Percentiles rank a stretch among this genome's conserved stretches.
phyloP scores from a whole-genome alignment of 108 stramenopile genomes.

The Conticribra guillardii region DNA sequence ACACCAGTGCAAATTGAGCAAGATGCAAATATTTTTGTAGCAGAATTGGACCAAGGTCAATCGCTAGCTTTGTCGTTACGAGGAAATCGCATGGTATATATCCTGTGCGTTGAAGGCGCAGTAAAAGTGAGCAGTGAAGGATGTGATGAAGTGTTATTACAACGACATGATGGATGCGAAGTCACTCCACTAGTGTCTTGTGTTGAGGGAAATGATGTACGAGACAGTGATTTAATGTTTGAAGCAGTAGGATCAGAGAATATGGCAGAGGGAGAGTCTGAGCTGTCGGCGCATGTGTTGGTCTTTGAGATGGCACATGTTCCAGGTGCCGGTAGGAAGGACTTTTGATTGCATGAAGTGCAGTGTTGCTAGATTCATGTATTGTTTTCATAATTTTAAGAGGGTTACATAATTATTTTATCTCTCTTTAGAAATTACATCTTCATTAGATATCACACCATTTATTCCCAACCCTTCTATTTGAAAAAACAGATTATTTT shows the following conservation, averaged over 20 bases:
- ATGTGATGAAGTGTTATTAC: constrained; percentile 35
- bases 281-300: constrained; percentile 51
- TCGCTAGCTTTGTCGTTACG: constrained; percentile 27
- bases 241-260: constrained; percentile 47
- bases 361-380: too few relatives aligned
- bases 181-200: constrained; percentile 12
- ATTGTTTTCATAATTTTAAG: too few relatives aligned
- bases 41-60: constrained; percentile 58
- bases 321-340: constrained; percentile 41
- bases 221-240: constrained; percentile 26
- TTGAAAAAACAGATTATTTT: too few relatives aligned
- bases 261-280: constrained; percentile 43
- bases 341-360: too few relatives aligned
- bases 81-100: constrained; percentile 67
- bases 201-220: constrained; percentile 13
- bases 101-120: constrained; percentile 75
- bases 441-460: too few relatives aligned
- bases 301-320: constrained; percentile 55
- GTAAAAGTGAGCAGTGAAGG: constrained; percentile 32
- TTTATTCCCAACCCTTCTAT: too few relatives aligned
- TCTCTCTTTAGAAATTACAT: too few relatives aligned
- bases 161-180: constrained; percentile 64
- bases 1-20: constrained; percentile 75
- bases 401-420: too few relatives aligned
- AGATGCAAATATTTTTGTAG: constrained; percentile 66